These are phyloP conservation scores for Tulasnella calospora DNA, from an alignment of 768 basidiomycete species.

Conservation along the genomic window DNA sequence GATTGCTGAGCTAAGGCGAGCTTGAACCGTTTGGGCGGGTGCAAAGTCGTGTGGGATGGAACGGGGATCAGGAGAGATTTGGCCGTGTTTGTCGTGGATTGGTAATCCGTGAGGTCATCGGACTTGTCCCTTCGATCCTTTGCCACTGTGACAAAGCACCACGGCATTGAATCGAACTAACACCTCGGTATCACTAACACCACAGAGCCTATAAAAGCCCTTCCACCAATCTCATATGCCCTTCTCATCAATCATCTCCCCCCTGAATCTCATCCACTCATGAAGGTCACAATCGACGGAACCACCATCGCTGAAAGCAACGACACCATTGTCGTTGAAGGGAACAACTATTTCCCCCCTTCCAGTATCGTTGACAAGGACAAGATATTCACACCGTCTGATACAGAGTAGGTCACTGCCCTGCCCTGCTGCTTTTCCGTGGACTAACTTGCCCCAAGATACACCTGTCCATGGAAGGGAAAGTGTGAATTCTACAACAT, in stretches of 20 bases:
- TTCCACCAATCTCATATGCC: not conserved
- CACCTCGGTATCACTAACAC: not conserved
- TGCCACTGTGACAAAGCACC: not conserved
- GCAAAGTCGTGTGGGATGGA: constrained; percentile 13
- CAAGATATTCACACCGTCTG: constrained; percentile 46
- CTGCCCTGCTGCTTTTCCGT: not conserved
- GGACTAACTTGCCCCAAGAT: constrained; percentile 36
- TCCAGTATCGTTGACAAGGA: constrained; percentile 43
- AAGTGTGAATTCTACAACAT: constrained; percentile 65
- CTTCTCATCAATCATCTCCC: not conserved
- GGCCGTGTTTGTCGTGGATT: constrained; percentile 14
- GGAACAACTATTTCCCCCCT: constrained; percentile 71
- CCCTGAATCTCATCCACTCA: not conserved
- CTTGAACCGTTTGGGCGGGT: constrained; percentile 3
- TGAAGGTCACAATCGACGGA: constrained; percentile 50
- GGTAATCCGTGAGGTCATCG: not conserved
- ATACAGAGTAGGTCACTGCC: constrained; percentile 45
- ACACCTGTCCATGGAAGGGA: constrained; percentile 71
- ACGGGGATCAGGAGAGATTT: constrained; percentile 18
- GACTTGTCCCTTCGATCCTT: not conserved
- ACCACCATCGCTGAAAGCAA: constrained; percentile 54
- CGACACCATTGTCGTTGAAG: constrained; percentile 55
- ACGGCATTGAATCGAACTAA: not conserved
- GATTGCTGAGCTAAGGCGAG: constrained; percentile 1
- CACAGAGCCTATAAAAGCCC: not conserved